Evolutionary conservation across 352 stramenopile genomes (phyloP), one percentile per base, ranked within the genome.

Genomic region (Phytophthora colocasiae): DNA sequence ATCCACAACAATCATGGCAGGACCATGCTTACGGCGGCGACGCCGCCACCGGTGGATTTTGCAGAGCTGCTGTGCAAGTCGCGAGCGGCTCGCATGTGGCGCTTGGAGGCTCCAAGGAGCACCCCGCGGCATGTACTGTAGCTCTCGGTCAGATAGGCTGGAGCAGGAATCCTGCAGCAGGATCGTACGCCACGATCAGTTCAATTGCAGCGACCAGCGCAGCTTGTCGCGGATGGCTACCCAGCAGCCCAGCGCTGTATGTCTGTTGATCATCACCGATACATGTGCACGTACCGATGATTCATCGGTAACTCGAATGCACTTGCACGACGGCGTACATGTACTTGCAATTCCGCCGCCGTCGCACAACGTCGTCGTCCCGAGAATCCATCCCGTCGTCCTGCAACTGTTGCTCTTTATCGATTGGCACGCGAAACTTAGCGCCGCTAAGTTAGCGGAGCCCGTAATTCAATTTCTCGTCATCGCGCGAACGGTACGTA

Each of bases 361-460:
- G 66, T 70, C 63, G 46, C 49, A 55, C 62, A 63, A 71, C 61
- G 66, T 66, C 36, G 68, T 69, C 63, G 51, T 51, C 51, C 41
- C 36, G 49, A 67, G 47, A 70, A 69, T 68, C 39, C 39, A 63
- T 22, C 51, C 44, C 44, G 40, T 7, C 48, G 50, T 63, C 47
- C 59, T 63, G 54, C 53, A 69, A 64, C 49, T 71, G 43, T 39
- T 62, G 70, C 52, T 78, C 70, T 58, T 31, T 24, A 69, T 45
- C 32, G 60, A 73, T 78, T 72, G 38, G 69, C 69, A 74, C 58
- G 58, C 63, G 47, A 71, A 75, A 44, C 45, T 60, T 68, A 68
- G n/a, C n/a, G n/a, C n/a, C n/a, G n/a, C n/a, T n/a, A n/a, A n/a
- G n/a, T n/a, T n/a, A n/a, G 50, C 45, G 40, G 43, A 63, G 58